These are phyloP conservation scores for Talaromyces marneffei DNA, from an alignment of 2,329 filamentous ascomycete genomes.

Conservation along the genomic window DNA sequence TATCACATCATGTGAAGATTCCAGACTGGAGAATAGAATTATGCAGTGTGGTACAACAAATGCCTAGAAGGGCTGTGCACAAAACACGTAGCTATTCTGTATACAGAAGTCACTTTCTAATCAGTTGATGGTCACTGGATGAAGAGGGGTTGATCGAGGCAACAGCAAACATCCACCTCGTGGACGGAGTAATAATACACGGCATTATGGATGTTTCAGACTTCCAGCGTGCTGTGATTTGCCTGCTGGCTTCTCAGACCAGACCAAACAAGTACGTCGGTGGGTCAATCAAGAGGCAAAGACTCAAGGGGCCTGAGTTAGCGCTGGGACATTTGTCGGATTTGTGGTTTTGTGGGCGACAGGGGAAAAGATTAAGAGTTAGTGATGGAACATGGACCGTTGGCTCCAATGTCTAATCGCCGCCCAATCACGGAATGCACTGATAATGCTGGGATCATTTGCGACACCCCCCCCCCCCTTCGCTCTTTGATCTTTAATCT, in stretches of 20 bases:
- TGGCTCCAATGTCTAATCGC: background rate
- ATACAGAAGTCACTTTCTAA: too few relatives aligned
- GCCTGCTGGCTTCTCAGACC: background rate
- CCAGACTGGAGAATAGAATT: background rate
- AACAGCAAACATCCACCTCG: background rate
- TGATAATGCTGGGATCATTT: slow-evolving; percentile 1
- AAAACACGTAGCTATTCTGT: too few relatives aligned
- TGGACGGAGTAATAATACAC: background rate
- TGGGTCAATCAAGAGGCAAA: slow-evolving; percentile 1
- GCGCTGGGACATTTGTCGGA: background rate
- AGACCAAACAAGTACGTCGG: background rate
- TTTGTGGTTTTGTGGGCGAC: background rate
- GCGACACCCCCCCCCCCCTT: background rate
- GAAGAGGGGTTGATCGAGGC: background rate
- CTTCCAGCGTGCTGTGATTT: background rate
- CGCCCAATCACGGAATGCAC: background rate
- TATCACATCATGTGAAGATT: background rate
- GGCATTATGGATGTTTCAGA: background rate
- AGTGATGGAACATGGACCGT: too few relatives aligned
- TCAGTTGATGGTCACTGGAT: background rate
- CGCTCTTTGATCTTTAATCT: slow-evolving; percentile 1
- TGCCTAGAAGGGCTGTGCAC: background rate
- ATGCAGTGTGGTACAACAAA: background rate
- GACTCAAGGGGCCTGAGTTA: background rate
- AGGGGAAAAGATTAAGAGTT: background rate